Evolutionary conservation across 306 rosid genomes (phyloP).

Genomic region (Astragalus glycyphyllos): DNA sequence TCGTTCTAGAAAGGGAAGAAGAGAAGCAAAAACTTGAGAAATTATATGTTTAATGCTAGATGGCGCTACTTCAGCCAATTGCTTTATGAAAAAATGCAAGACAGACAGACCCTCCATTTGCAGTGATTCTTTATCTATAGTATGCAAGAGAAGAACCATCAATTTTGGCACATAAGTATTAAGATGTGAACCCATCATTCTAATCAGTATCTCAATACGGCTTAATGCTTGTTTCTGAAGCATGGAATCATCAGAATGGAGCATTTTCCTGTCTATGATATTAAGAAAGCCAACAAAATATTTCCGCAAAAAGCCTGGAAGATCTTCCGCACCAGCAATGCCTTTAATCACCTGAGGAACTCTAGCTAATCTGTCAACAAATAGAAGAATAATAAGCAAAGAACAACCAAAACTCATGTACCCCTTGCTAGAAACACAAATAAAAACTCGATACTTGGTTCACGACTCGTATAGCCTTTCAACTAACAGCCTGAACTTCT

Average conservation of each 20-base stretch:
- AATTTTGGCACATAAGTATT: slow-evolving; percentile 88
- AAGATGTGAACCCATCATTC: slow-evolving; percentile 92
- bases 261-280: slow-evolving; percentile 90
- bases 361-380: slow-evolving; percentile 75
- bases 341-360: slow-evolving; percentile 84
- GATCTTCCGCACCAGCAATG: slow-evolving; percentile 89
- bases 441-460: background rate
- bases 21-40: slow-evolving; percentile 94
- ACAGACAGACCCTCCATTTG: slow-evolving; percentile 85
- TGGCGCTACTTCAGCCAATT: slow-evolving; percentile 73
- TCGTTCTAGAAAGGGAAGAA: slow-evolving; percentile 90
- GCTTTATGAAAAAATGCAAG: slow-evolving; percentile 78
- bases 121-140: slow-evolving; percentile 71
- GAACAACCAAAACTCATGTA: slow-evolving; percentile 19
- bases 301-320: slow-evolving; percentile 83
- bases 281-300: slow-evolving; percentile 93
- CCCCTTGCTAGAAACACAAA: slow-evolving; percentile 10
- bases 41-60: slow-evolving; percentile 88
- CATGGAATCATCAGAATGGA: slow-evolving; percentile 75
- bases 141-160: slow-evolving; percentile 96
- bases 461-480: background rate
- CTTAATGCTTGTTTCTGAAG: slow-evolving; percentile 83
- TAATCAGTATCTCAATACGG: slow-evolving; percentile 86
- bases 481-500: background rate
- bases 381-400: slow-evolving; percentile 41